Conservation (phyloP, 345 rosid genomes). For the Citrus maxima region DNA sequence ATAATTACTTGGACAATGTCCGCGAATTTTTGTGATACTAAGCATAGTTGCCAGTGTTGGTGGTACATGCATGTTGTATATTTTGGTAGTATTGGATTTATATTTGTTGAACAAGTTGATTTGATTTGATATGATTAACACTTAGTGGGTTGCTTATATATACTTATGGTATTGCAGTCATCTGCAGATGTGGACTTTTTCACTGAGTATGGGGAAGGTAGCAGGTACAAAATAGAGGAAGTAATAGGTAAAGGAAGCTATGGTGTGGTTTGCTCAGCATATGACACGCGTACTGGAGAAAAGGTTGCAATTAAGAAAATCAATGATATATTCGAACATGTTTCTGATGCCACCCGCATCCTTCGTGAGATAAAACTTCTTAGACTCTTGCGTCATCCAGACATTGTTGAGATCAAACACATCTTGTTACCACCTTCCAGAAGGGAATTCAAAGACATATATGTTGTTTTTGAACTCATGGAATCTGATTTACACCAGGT, state of each 20-base stretch:
- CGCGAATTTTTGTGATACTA: background rate
- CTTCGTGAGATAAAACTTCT: constrained; percentile 92
- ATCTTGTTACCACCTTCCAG: constrained; percentile 87
- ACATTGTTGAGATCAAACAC: constrained; percentile 92
- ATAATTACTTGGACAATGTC: background rate
- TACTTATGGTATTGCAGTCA: constrained; percentile 47
- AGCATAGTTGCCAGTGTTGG: background rate
- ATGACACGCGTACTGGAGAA: constrained; percentile 72
- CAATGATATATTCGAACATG: constrained; percentile 89
- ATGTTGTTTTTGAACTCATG: constrained; percentile 89
- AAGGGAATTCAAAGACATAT: constrained; percentile 82
- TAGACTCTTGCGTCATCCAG: constrained; percentile 81
- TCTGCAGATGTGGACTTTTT: constrained; percentile 78
- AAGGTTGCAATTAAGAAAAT: constrained; percentile 91
- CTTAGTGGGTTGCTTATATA: background rate
- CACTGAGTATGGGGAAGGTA: constrained; percentile 92
- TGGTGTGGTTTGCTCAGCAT: constrained; percentile 89
- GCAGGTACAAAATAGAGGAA: constrained; percentile 84
- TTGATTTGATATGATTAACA: background rate
- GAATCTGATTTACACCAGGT: constrained; percentile 93
- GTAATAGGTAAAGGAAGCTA: constrained; percentile 95
- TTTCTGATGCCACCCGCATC: constrained; percentile 88
- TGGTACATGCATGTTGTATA: background rate
- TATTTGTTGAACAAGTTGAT: background rate
- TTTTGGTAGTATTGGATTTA: background rate